Conservation (phyloP, 2,329 filamentous ascomycete genomes). For the Pseudogymnoascus sp. region DNA sequence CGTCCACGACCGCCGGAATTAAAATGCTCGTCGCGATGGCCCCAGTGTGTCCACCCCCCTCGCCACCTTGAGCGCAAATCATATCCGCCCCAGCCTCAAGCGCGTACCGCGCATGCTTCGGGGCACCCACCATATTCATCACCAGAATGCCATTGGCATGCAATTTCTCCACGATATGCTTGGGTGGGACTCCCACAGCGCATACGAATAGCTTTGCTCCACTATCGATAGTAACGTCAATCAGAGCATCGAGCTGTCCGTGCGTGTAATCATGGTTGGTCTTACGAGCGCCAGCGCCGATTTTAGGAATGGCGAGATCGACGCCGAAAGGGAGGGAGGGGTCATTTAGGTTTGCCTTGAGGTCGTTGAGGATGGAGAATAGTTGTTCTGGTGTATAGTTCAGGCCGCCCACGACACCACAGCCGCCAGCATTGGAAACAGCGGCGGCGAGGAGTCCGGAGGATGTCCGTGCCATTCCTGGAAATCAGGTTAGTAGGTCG, state of each 20-base stretch:
- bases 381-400: constrained; percentile 68
- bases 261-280: constrained; percentile 96
- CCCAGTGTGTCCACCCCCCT: constrained; percentile 89
- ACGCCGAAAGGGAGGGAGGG: constrained; percentile 77
- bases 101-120: constrained; percentile 83
- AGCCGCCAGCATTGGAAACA: constrained; percentile 68
- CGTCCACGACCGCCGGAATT: constrained; percentile 78
- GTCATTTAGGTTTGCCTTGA: constrained; percentile 63
- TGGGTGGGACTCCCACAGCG: constrained; percentile 80
- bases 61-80: constrained; percentile 83
- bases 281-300: constrained; percentile 73
- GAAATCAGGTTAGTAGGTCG: neutral
- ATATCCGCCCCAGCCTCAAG: constrained; percentile 81
- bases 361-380: constrained; percentile 71
- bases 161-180: constrained; percentile 60
- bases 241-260: constrained; percentile 77
- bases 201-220: constrained; percentile 80
- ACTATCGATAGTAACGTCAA: constrained; percentile 76
- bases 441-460: constrained; percentile 71
- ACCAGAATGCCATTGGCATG: constrained; percentile 73
- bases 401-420: constrained; percentile 64
- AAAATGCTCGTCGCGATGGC: constrained; percentile 79
- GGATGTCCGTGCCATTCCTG: constrained; percentile 71
- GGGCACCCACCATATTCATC: constrained; percentile 97
- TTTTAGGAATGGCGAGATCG: constrained; percentile 82